phyloP scores from a whole-genome alignment of 177 flowering plant genomes.

The Tripterygium wilfordii region DNA sequence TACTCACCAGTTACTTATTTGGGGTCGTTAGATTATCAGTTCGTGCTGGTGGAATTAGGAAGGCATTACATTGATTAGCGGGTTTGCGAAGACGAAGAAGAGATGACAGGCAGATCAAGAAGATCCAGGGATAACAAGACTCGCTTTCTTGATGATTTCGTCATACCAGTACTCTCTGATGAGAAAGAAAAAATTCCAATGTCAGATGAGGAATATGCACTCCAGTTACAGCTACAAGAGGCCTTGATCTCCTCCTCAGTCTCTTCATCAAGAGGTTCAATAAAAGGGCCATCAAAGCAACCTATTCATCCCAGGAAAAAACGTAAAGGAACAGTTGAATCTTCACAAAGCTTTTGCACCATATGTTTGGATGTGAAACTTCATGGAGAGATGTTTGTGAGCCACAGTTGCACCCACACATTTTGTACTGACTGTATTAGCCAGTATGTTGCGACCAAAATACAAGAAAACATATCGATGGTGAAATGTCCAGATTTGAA shows the following conservation, averaged over 20 bases:
- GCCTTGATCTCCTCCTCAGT: slow-evolving; percentile 15
- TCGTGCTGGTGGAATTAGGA: no score
- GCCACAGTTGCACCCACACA: slow-evolving; percentile 24
- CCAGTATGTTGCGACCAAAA: slow-evolving; percentile 30
- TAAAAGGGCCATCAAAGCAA: no score
- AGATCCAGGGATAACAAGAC: not conserved
- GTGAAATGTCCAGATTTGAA: slow-evolving; percentile 28
- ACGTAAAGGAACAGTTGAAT: slow-evolving; percentile 7
- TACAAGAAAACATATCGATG: slow-evolving; percentile 22
- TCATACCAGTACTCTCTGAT: slow-evolving; percentile 22
- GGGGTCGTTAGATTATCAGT: no score
- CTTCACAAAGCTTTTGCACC: slow-evolving; percentile 14
- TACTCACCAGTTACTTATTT: no score
- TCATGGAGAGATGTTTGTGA: slow-evolving; percentile 16
- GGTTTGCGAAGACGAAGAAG: no score
- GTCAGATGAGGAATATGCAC: slow-evolving; percentile 29
- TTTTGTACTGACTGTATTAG: slow-evolving; percentile 37
- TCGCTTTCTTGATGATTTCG: slow-evolving; percentile 19
- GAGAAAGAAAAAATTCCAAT: slow-evolving; percentile 20
- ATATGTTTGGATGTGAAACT: slow-evolving; percentile 26
- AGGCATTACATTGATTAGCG: no score
- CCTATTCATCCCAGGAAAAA: not conserved
- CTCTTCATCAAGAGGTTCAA: not conserved
- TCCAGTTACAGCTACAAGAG: slow-evolving; percentile 24
- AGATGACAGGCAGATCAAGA: no score